Percentiles rank a stretch among this genome's conserved stretches.
Conservation (phyloP, 306 rosid genomes). For the Sicyos edulis region DNA sequence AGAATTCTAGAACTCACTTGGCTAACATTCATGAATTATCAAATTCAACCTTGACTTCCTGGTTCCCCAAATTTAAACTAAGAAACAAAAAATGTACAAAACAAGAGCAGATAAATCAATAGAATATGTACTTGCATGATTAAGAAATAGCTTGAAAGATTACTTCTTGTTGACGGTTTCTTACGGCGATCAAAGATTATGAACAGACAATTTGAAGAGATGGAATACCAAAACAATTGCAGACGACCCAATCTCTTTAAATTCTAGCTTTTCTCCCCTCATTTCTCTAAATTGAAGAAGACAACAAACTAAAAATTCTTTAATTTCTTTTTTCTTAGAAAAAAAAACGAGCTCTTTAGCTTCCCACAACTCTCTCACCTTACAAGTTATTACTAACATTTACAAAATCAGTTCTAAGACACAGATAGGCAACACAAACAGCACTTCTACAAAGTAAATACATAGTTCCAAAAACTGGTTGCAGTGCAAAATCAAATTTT, state of each 20-base stretch:
- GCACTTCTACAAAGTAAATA: neutral
- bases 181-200: neutral
- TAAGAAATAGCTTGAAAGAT: neutral
- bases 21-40: neutral
- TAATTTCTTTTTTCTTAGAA: neutral
- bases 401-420: neutral
- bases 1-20: neutral
- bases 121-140: neutral
- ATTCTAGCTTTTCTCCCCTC: neutral
- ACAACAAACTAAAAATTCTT: neutral
- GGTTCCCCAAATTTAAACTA: neutral
- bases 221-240: neutral
- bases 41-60: neutral
- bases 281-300: slow-evolving; percentile 5
- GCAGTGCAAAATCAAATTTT: slow-evolving; percentile 13
- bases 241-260: neutral
- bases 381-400: neutral
- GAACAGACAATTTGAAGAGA: slow-evolving; percentile 7
- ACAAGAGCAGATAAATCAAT: neutral
- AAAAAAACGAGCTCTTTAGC: neutral
- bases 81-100: neutral
- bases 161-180: neutral
- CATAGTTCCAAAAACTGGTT: neutral
- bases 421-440: neutral
- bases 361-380: neutral